These are phyloP conservation scores for Agaricales sp. DNA, from an alignment of 1,284 basidiomycete species.

Conservation along the genomic window DNA sequence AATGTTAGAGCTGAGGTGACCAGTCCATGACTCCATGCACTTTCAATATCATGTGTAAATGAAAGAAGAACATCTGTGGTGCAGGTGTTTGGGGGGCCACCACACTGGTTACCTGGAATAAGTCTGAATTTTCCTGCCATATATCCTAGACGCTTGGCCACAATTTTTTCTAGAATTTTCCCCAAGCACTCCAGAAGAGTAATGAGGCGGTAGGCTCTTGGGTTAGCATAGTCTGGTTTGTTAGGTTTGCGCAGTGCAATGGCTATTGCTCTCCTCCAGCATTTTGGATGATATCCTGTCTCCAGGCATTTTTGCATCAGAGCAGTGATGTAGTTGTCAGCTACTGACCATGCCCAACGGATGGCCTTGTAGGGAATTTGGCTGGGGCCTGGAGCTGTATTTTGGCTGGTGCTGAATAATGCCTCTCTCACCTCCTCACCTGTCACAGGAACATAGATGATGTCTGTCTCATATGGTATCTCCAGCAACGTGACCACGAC, in stretches of 20 bases:
- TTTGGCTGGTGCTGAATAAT: slow-evolving; percentile 7
- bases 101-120: slow-evolving; percentile 17
- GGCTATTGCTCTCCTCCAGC: slow-evolving; percentile 13
- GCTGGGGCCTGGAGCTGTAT: slow-evolving; percentile 12
- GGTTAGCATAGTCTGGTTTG: slow-evolving; percentile 17
- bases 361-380: slow-evolving; percentile 11
- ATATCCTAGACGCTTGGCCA: slow-evolving; percentile 12
- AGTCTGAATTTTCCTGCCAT: slow-evolving; percentile 12
- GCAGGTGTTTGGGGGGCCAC: too few species aligned
- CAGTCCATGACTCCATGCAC: slow-evolving; percentile 14
- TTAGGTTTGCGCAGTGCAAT: slow-evolving; percentile 16
- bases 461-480: slow-evolving; percentile 8
- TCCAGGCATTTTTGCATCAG: slow-evolving; percentile 8
- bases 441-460: slow-evolving; percentile 10
- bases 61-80: slow-evolving; percentile 16
- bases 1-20: slow-evolving; percentile 17
- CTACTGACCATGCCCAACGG: slow-evolving; percentile 11
- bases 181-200: slow-evolving; percentile 18
- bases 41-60: slow-evolving; percentile 17
- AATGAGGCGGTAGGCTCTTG: slow-evolving; percentile 17
- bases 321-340: not conserved
- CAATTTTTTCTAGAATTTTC: slow-evolving; percentile 18
- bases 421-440: slow-evolving; percentile 10
- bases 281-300: slow-evolving; percentile 15
- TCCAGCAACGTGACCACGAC: too few species aligned